Evolutionary conservation across 2,329 filamentous ascomycete genomes (phyloP).

Genomic region (Fusarium torreyae): DNA sequence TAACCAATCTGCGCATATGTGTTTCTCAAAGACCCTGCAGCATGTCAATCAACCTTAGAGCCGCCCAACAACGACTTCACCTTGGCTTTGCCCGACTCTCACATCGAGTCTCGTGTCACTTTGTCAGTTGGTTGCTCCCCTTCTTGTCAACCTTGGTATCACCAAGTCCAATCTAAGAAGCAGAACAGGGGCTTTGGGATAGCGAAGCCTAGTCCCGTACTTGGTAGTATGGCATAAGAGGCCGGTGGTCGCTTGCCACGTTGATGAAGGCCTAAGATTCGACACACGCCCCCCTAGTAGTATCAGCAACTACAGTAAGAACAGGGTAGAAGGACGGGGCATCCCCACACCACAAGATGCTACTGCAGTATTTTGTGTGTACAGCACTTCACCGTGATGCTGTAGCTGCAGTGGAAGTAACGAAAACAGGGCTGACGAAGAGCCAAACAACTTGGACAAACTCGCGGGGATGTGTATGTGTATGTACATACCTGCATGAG

Average conservation of each 20-base stretch:
- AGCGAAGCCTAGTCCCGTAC: constrained; percentile 7
- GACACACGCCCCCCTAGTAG: constrained; percentile 40
- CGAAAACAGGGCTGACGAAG: constrained; percentile 41
- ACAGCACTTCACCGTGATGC: constrained; percentile 41
- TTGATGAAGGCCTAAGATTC: constrained; percentile 51
- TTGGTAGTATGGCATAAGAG: constrained; percentile 25
- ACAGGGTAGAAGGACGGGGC: constrained; percentile 39
- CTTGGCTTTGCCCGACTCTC: constrained; percentile 2
- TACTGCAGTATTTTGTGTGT: constrained; percentile 40
- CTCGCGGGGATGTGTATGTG: constrained; percentile 31
- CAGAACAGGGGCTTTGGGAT: constrained; percentile 9
- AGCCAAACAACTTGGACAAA: constrained; percentile 37
- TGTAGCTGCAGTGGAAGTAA: constrained; percentile 37
- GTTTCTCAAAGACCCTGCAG: constrained; percentile 49
- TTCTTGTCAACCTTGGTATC: constrained; percentile 4
- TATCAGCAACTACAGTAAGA: constrained; percentile 39
- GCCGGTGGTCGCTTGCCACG: constrained; percentile 53
- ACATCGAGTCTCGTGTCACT: constrained; percentile 1
- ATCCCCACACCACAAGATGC: constrained; percentile 48
- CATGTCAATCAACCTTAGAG: constrained; percentile 32
- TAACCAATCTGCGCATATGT: constrained; percentile 29
- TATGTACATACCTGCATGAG: constrained; percentile 36
- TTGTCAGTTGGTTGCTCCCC: neutral
- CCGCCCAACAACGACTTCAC: constrained; percentile 14
- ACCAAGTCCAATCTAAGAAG: constrained; percentile 4